Base-by-base conservation (phyloP, 441 rosid genomes). In the Adansonia madagascariensis region DNA sequence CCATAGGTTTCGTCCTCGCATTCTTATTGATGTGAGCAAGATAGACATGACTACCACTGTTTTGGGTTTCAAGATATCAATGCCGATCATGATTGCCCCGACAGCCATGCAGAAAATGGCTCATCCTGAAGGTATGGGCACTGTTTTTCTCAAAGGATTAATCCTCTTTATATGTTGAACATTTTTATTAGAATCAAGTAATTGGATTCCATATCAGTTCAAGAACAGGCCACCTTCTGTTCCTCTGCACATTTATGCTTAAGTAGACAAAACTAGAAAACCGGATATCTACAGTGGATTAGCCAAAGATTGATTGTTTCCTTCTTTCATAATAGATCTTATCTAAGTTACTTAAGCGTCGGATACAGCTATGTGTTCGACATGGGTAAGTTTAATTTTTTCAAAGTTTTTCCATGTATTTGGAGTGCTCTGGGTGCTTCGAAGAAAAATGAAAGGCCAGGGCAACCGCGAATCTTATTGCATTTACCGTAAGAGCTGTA, bases 81-180 rank as follows among this genome's bases (percentile, higher is more conserved):
- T 27, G 31, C 31, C 98, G 8, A 91, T 95, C 84, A 90, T 95
- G 99, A 81, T 95, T 84, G 99, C 99, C 81, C 99, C 99, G 22
- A 85, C 97, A 6, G 98, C 97, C 18, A 88, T 95, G 93, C 99
- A 93, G 91, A 95, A 95, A 86, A 95, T 95, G 99, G 99, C 98
- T 76, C 99, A 95, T 74, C 98, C 97, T 81, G 97, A 93, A 80
- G 98, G 99, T 92, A 82, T 27, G 24, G 15, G 11, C 3, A 31
- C 10, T 62, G 8, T 14, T 12, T 27, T 27, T 27, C 31, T 27
- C 31, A 27, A 27, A 27, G 24, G 24, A 24, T 24, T 24, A 24
- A 24, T 27, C 31, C 31, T 27, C 31, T 27, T 27, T 27, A 27
- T 27, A 60, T 24, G 64, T 60, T 60, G 7, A 60, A 60, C 64